A percentile compares a stretch with the other conserved stretches of the same genome.
phyloP scores from a whole-genome alignment of 345 rosid genomes.

The Camelina laxa region DNA sequence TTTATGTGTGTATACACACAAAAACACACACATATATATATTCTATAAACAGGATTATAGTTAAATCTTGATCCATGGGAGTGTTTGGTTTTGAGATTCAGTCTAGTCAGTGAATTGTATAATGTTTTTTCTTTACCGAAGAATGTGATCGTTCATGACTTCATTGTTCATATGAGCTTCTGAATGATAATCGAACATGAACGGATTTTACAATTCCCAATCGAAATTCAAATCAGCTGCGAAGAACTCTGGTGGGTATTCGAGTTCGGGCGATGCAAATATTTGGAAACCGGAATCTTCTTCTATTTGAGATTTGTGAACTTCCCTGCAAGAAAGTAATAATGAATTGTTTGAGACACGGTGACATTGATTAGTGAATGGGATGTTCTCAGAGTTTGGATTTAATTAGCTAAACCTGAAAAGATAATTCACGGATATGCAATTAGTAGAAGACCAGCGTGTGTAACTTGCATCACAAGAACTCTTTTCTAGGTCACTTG shows the following conservation, averaged over 20 bases:
- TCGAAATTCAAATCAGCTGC: constrained; percentile 53
- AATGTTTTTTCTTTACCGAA: background rate
- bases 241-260: constrained; percentile 54
- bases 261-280: constrained; percentile 47
- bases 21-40: constrained; percentile 6
- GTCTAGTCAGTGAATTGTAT: background rate
- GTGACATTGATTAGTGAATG: background rate
- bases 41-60: background rate
- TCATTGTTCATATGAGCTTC: constrained; percentile 34
- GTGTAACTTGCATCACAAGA: constrained; percentile 55
- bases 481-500: constrained; percentile 46
- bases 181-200: constrained; percentile 18
- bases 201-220: constrained; percentile 51
- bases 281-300: constrained; percentile 46
- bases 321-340: constrained; percentile 47
- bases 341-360: background rate
- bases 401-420: constrained; percentile 53
- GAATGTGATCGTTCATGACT: constrained; percentile 33
- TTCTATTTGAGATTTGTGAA: constrained; percentile 52
- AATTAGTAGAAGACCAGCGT: constrained; percentile 61
- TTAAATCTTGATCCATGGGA: background rate
- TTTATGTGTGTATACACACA: constrained; percentile 12
- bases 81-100: background rate
- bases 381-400: background rate
- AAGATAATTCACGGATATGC: constrained; percentile 77